Percentiles rank a stretch among this genome's conserved stretches.
Evolutionary conservation across 805 yeast species (phyloP).

Genomic region (Debaryomyces prosopidis): DNA sequence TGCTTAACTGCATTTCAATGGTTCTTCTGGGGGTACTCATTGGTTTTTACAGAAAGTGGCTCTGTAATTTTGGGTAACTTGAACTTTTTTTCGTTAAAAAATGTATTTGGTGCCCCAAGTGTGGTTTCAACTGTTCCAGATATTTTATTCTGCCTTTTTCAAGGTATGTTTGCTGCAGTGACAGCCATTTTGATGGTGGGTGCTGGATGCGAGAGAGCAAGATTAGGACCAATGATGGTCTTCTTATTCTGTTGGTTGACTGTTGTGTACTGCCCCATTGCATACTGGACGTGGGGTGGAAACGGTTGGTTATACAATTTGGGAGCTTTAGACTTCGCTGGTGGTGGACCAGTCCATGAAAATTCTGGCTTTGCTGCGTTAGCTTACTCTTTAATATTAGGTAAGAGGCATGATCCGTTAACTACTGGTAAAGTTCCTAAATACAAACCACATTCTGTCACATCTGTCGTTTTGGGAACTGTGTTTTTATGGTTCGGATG

Average conservation of each 20-base stretch:
- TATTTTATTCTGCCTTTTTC: constrained; percentile 85
- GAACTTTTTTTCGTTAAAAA: constrained; percentile 74
- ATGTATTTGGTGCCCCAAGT: constrained; percentile 80
- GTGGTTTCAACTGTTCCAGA: constrained; percentile 78
- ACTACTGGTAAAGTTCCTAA: constrained; percentile 72
- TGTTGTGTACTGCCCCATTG: constrained; percentile 92
- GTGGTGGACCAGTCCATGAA: constrained; percentile 98
- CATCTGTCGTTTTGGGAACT: constrained; percentile 89
- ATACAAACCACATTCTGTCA: constrained; percentile 91
- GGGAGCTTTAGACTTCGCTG: constrained; percentile 94
- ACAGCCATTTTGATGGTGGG: constrained; percentile 95
- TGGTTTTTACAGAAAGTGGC: constrained; percentile 72
- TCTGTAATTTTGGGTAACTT: constrained; percentile 79
- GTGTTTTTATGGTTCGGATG: constrained; percentile 97
- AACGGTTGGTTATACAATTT: constrained; percentile 84
- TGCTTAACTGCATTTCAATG: constrained; percentile 88
- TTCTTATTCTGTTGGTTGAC: constrained; percentile 94
- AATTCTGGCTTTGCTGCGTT: constrained; percentile 93
- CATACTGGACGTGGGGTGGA: constrained; percentile 97
- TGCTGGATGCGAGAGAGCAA: constrained; percentile 96
- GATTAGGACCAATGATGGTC: constrained; percentile 95
- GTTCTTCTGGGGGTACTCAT: constrained; percentile 98
- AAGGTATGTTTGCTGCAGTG: constrained; percentile 94
- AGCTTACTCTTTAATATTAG: constrained; percentile 88
- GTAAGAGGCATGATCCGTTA: constrained; percentile 86